Percentiles rank a stretch among this genome's conserved stretches.
Evolutionary conservation across 768 basidiomycete genomes (phyloP).

Genomic region (Pisolithus marmoratus): DNA sequence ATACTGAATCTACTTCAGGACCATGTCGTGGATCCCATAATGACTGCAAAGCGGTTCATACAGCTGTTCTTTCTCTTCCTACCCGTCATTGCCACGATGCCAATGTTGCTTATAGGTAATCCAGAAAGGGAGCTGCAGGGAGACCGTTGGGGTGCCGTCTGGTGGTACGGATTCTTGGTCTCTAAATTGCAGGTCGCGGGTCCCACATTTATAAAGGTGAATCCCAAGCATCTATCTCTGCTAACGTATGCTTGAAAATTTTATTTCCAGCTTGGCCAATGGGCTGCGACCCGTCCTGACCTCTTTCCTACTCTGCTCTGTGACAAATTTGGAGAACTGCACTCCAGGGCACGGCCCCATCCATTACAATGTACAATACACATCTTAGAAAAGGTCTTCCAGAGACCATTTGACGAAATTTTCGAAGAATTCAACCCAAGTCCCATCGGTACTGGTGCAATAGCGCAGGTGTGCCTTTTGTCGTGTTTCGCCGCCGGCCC

Average conservation of each 20-base stretch:
- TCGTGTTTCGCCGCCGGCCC: background rate
- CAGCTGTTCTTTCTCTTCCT: constrained; percentile 79
- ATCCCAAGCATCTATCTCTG: constrained; percentile 10
- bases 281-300: constrained; percentile 95
- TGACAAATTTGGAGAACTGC: constrained; percentile 75
- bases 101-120: constrained; percentile 73
- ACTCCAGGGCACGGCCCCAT: constrained; percentile 85
- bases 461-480: constrained; percentile 58
- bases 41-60: constrained; percentile 78
- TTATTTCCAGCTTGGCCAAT: constrained; percentile 77
- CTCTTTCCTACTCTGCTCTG: constrained; percentile 90
- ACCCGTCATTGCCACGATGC: constrained; percentile 78
- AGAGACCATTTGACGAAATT: constrained; percentile 76
- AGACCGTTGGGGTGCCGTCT: constrained; percentile 88
- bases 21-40: constrained; percentile 76
- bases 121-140: constrained; percentile 52
- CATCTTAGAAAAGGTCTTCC: constrained; percentile 82
- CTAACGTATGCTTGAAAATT: constrained; percentile 7
- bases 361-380: constrained; percentile 70
- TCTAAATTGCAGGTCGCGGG: constrained; percentile 90
- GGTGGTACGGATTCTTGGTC: constrained; percentile 95
- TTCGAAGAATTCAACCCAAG: constrained; percentile 83
- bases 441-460: constrained; percentile 98
- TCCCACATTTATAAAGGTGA: constrained; percentile 94
- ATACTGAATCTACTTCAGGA: constrained; percentile 45